Conservation (phyloP, 2,329 filamentous ascomycete species). For the Emmonsiellopsis sp. region DNA sequence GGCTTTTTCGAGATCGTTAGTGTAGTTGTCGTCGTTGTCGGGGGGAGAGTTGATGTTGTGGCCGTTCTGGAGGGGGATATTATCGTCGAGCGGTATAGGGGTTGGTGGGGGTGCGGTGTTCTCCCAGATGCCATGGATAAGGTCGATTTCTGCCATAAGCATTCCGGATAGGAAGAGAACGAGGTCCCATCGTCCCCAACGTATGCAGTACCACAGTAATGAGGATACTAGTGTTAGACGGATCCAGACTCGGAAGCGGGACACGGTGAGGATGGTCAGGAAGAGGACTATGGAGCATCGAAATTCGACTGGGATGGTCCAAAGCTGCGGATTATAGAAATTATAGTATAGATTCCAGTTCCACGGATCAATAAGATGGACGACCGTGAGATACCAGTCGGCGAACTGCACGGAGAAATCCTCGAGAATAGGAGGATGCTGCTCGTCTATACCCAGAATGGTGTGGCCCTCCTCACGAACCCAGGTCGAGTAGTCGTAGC, state of each 20-base stretch:
- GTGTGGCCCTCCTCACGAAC: conserved; percentile 29
- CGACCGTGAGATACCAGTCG: conserved; percentile 27
- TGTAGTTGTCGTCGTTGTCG: conserved; percentile 21
- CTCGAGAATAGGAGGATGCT: conserved; percentile 31
- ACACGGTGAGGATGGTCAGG: conserved; percentile 31
- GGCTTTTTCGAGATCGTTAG: conserved; percentile 11
- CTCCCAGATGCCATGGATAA: conserved; percentile 31
- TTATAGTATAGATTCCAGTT: conserved; percentile 33
- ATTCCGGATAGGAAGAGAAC: conserved; percentile 35
- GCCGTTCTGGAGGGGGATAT: not conserved
- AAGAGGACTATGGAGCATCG: conserved; percentile 38
- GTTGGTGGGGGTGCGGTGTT: not conserved
- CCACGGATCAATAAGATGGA: conserved; percentile 29
- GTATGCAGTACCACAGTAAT: conserved; percentile 32
- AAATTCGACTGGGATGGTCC: conserved; percentile 40
- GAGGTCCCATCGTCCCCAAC: conserved; percentile 36
- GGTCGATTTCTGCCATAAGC: conserved; percentile 35
- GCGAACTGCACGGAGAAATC: conserved; percentile 26
- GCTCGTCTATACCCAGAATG: conserved; percentile 33
- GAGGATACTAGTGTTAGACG: conserved; percentile 26
- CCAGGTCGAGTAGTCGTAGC: conserved; percentile 28
- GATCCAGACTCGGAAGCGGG: conserved; percentile 24
- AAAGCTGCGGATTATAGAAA: conserved; percentile 38
- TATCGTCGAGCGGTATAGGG: not conserved
- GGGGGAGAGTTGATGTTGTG: conserved; percentile 2